Percentiles rank a stretch among this genome's conserved stretches.
Conservation (phyloP, 345 rosid genomes). For the Populus euphratica region DNA sequence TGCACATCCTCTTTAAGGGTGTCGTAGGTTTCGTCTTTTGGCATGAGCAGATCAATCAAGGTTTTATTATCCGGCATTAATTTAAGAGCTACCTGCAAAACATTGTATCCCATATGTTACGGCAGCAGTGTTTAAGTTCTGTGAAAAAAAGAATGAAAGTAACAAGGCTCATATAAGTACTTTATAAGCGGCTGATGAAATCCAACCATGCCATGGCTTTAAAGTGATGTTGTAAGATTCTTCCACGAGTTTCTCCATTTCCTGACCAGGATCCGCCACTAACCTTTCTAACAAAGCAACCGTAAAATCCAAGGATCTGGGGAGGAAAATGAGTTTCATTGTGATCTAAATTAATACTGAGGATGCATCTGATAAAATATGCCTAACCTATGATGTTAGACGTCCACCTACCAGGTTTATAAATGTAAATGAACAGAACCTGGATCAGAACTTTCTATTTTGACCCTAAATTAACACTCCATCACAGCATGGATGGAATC, state of each 20-base stretch:
- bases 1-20: conserved; percentile 54
- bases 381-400: not conserved
- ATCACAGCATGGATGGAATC: not conserved
- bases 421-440: not conserved
- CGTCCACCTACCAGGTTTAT: not conserved
- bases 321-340: not conserved
- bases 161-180: conserved; percentile 26
- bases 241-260: conserved; percentile 76
- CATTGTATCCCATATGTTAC: not conserved
- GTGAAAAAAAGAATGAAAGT: not conserved
- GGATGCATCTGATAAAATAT: not conserved
- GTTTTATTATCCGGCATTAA: conserved; percentile 64
- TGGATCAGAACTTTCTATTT: not conserved
- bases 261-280: conserved; percentile 46
- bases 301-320: conserved; percentile 73
- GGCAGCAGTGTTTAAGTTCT: not conserved
- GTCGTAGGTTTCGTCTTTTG: conserved; percentile 47
- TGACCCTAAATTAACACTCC: too few species aligned
- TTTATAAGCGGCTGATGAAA: conserved; percentile 86
- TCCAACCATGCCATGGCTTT: conserved; percentile 95
- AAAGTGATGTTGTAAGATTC: conserved; percentile 63
- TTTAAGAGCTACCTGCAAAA: conserved; percentile 65
- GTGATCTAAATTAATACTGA: not conserved
- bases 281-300: conserved; percentile 51
- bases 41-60: conserved; percentile 51